Conservation (phyloP, 495 filamentous ascomycete species). For the Sordaria brevicollis region DNA sequence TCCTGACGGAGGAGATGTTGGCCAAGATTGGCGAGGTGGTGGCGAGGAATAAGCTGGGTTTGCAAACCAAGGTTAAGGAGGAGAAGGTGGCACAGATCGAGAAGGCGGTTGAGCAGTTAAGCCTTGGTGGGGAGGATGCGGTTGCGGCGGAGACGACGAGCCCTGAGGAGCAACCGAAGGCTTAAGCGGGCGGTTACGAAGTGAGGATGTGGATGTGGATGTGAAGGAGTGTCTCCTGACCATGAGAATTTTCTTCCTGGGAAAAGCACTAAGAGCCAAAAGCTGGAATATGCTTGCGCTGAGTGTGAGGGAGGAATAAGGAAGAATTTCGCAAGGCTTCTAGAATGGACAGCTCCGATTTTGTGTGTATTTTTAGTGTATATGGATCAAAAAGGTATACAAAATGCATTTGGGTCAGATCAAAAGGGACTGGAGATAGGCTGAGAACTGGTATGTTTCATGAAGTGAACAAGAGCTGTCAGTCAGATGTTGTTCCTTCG, state of each 20-base stretch:
- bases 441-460: neutral
- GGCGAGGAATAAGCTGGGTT: conserved; percentile 35
- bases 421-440: neutral
- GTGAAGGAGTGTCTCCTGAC: neutral
- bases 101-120: conserved; percentile 14
- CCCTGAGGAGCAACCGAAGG: conserved; percentile 2
- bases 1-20: conserved; percentile 49
- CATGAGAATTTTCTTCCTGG: neutral
- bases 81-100: conserved; percentile 1
- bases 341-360: neutral
- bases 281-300: neutral
- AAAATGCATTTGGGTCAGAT: neutral
- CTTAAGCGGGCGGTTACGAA: neutral
- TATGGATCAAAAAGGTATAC: neutral
- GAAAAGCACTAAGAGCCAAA: neutral
- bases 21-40: conserved; percentile 58
- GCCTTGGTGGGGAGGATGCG: conserved; percentile 5
- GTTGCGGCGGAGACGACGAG: neutral
- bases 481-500: too few species aligned
- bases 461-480: too few species aligned
- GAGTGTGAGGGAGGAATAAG: neutral
- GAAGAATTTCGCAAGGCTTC: neutral
- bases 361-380: neutral
- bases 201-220: neutral
- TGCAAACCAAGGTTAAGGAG: neutral